Base-by-base conservation (phyloP, 2,329 filamentous ascomycete genomes). In the Colletotrichum coccodes region DNA sequence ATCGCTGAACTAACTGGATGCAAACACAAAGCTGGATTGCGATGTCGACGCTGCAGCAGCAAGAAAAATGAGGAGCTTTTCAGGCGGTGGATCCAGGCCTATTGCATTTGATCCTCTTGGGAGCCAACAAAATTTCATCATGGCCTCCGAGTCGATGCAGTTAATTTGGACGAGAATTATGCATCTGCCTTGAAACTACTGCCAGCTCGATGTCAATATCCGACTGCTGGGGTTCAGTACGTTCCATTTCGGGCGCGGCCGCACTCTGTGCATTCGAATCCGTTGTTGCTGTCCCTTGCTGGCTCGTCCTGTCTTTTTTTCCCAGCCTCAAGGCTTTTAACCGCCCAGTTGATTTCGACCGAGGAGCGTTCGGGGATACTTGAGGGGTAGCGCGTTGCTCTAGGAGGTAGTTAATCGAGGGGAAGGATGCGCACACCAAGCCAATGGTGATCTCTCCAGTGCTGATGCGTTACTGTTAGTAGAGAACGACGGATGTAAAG, bases 361-460 rank as follows among this genome's bases (percentile, higher is more conserved):
- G 30, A 18, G 60, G 40, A 6, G 8, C 32, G 30, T 58, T 64
- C 18, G 52, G 40, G 6, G 32, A 11, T 16, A 26, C n/a, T 4
- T 23, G 23, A 5, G 4, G 26, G 12, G 14, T 8, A 18, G 18
- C 16, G 8, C 60, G 60, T 34, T 58, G 66, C 42, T 71, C 60
- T 30, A 61, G 52, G 18, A 71, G 70, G 60, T 70, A 68, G 57
- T 71, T 70, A 46, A 70, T 64, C 18, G 68, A 64, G 3, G 70
- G 70, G 6, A 71, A 47, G 47, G 68, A 68, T 14, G 70, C 68
- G 47, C 68, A 71, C 11, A 71, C 58, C 9, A 71, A 53, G 16
- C 70, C 70, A 16, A 71, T 70, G 34, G 68, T 59, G 23, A 71
- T 64, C 42, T 71, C 70, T 46, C 70, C 63, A 28, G 52, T 64